Evolutionary conservation across 495 filamentous ascomycete genomes (phyloP).

Genomic region (Penicillium odoratum): DNA sequence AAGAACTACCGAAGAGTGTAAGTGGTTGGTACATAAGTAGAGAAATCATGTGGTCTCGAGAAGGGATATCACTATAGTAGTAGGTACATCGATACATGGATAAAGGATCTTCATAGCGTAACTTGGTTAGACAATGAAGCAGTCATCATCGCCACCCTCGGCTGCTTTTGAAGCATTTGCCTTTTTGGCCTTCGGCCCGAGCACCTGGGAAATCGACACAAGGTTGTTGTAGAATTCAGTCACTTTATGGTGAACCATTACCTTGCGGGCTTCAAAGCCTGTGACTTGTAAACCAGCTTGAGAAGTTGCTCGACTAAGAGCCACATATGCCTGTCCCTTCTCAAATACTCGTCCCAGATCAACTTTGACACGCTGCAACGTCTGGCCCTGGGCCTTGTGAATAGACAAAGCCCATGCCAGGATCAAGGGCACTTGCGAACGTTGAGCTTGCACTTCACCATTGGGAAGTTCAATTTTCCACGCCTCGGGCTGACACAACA

Average conservation of each 20-base stretch:
- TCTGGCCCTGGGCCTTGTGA: constrained; percentile 98
- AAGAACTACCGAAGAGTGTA: not conserved
- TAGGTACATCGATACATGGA: constrained; percentile 1
- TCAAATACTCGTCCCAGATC: constrained; percentile 91
- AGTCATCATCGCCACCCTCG: constrained; percentile 41
- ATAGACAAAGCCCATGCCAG: constrained; percentile 96
- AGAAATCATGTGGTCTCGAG: not conserved
- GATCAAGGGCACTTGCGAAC: constrained; percentile 67
- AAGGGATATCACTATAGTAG: constrained; percentile 7
- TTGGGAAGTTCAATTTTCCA: constrained; percentile 98
- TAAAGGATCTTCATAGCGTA: not conserved
- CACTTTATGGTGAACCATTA: constrained; percentile 91
- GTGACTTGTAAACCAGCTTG: constrained; percentile 87
- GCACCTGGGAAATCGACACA: constrained; percentile 50
- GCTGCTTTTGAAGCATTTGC: constrained; percentile 8
- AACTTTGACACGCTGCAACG: constrained; percentile 91
- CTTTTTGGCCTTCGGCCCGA: constrained; percentile 29
- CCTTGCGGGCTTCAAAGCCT: constrained; percentile 84
- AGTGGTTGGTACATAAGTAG: not conserved
- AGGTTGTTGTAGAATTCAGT: constrained; percentile 80
- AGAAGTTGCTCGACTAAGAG: constrained; percentile 72
- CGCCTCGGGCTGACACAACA: constrained; percentile 80
- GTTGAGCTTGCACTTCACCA: constrained; percentile 87
- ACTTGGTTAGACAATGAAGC: constrained; percentile 12
- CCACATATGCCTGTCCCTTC: constrained; percentile 73